A percentile compares a stretch with the other conserved stretches of the same genome.
Conservation (phyloP, 2,329 filamentous ascomycete genomes). For the Hymenoscyphus albidus region DNA sequence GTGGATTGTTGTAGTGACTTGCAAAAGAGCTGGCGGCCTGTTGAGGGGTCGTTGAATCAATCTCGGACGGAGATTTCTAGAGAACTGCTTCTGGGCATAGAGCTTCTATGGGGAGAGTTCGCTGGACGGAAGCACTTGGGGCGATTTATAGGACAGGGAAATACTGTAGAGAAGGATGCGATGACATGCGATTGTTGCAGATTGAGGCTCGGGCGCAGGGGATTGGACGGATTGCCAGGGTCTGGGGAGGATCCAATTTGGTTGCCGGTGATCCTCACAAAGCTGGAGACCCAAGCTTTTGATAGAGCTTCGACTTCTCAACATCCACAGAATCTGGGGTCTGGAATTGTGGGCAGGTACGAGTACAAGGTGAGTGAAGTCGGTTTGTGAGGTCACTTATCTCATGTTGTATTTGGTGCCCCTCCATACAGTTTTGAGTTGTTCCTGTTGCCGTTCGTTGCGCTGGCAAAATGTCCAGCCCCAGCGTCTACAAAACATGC, state of each 20-base stretch:
- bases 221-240: constrained; percentile 12
- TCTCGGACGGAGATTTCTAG: constrained; percentile 6
- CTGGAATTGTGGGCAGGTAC: not conserved
- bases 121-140: constrained; percentile 15
- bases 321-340: not conserved
- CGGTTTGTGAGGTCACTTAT: not conserved
- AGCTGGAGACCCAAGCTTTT: not conserved
- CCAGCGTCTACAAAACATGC: not conserved
- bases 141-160: constrained; percentile 11
- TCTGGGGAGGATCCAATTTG: constrained; percentile 7
- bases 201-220: constrained; percentile 19
- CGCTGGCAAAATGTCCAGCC: not conserved
- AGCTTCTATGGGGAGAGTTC: constrained; percentile 10
- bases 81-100: constrained; percentile 14
- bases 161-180: constrained; percentile 18
- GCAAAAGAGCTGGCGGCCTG: not conserved
- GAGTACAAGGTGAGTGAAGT: not conserved
- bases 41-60: constrained; percentile 3
- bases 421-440: not conserved
- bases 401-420: not conserved
- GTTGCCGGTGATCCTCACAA: constrained; percentile 1
- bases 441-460: not conserved
- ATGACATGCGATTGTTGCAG: constrained; percentile 18
- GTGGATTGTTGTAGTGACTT: not conserved
- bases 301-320: not conserved